These are phyloP conservation scores for Trichoderma harzianum DNA, from an alignment of 2,329 filamentous ascomycete genomes.

Conservation along the genomic window DNA sequence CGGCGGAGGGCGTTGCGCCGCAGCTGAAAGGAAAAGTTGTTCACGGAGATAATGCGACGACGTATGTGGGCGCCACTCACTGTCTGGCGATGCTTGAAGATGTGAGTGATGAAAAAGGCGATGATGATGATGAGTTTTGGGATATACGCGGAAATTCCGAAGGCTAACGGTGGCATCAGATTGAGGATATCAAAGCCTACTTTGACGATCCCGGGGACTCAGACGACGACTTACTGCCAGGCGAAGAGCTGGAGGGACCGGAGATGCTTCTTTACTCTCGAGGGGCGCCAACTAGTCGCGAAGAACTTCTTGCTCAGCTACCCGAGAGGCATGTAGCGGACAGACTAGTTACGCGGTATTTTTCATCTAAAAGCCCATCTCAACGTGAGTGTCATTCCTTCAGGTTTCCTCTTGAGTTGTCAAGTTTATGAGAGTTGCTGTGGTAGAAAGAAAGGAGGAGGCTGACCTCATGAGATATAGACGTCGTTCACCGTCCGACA, in stretches of 20 bases:
- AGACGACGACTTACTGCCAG: conserved; percentile 33
- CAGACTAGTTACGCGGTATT: conserved; percentile 51
- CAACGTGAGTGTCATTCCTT: conserved; percentile 38
- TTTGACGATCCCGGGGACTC: conserved; percentile 48
- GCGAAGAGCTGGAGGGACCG: conserved; percentile 36
- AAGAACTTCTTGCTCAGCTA: conserved; percentile 47
- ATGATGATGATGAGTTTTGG: background rate
- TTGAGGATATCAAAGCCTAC: conserved; percentile 57
- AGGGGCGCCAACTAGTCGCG: conserved; percentile 38
- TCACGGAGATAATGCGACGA: conserved; percentile 40
- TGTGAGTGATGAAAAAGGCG: conserved; percentile 32
- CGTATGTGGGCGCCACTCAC: conserved; percentile 58
- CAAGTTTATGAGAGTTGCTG: background rate
- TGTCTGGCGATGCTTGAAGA: conserved; percentile 60
- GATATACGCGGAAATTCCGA: background rate
- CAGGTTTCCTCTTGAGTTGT: background rate
- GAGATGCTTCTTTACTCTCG: conserved; percentile 44
- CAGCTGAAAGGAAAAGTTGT: conserved; percentile 42
- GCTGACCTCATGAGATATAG: conserved; percentile 30
- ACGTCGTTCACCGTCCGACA: conserved; percentile 51
- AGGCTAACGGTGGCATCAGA: conserved; percentile 35
- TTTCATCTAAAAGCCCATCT: conserved; percentile 51
- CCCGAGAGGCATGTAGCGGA: conserved; percentile 47
- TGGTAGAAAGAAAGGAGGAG: background rate
- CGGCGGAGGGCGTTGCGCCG: conserved; percentile 22